A percentile compares a stretch with the other conserved stretches of the same genome.
These are phyloP conservation scores for Trichoderma oligosporum DNA, from an alignment of 2,329 filamentous ascomycete species.

Conservation along the genomic window DNA sequence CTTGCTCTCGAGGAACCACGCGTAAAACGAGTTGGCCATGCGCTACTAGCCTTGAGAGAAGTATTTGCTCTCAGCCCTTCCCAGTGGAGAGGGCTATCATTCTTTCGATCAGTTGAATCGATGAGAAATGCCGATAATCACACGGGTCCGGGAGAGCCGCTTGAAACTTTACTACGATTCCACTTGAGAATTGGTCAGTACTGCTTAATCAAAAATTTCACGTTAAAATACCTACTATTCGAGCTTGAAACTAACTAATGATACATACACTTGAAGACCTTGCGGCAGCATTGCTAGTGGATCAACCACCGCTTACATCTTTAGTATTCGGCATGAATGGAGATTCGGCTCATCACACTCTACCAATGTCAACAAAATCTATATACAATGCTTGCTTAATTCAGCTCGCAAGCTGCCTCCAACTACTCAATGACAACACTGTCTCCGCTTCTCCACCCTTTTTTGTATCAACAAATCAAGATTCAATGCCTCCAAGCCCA, in stretches of 20 bases:
- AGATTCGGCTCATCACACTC: not conserved
- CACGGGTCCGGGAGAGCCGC: slow-evolving; percentile 16
- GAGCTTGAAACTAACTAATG: no score
- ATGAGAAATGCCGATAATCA: not conserved
- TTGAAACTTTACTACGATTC: slow-evolving; percentile 19
- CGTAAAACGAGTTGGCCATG: slow-evolving; percentile 7
- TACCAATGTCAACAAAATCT: not conserved
- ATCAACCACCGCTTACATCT: slow-evolving; percentile 12
- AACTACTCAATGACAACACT: slow-evolving; percentile 6
- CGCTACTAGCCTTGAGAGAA: slow-evolving; percentile 8
- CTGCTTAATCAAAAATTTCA: not conserved
- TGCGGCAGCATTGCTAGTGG: slow-evolving; percentile 20
- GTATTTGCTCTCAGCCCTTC: slow-evolving; percentile 15
- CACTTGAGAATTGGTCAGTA: slow-evolving; percentile 23
- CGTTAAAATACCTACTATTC: no score
- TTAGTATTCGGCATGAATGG: slow-evolving; percentile 4
- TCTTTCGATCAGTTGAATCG: not conserved
- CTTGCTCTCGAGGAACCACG: slow-evolving; percentile 6
- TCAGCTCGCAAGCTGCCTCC: slow-evolving; percentile 18
- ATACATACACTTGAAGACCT: slow-evolving; percentile 17
- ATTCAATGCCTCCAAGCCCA: not conserved
- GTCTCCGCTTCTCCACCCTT: not conserved
- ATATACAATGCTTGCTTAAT: slow-evolving; percentile 16
- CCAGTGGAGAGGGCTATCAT: slow-evolving; percentile 15
- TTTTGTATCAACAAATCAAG: not conserved